Evolutionary conservation across 1,284 basidiomycete species (phyloP), one percentile per base, ranked within the genome.

Genomic region (Chalciporus sp.): DNA sequence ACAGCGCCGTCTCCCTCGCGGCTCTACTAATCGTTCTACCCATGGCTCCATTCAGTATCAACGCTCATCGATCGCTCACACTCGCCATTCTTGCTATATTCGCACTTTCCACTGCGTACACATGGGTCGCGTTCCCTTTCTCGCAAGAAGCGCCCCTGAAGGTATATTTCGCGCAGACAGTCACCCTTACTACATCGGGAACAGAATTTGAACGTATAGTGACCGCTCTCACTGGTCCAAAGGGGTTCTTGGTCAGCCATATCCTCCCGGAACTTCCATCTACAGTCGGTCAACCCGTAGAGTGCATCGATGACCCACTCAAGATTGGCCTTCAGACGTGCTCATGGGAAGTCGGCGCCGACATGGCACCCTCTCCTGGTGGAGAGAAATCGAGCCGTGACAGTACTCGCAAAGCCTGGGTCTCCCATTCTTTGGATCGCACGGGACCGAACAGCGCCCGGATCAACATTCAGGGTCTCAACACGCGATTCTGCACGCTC

Each of bases 401-500:
- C 14, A 31, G 14, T 7, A 31, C 23, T 31, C 41, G 40, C 9
- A 35, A 26, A 9, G 56, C 58, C 16, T 79, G 74, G 66, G 63
- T 81, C 41, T 65, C 67, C 17, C 64, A 70, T 16, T 60, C 63
- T 7, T 50, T 71, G 12, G 55, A 59, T 20, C 74, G 80, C 28
- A 70, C 75, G 3, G 74, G 74, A n/a, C 56, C 65, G 2, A 71
- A 70, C 12, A 71, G 72, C 3, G 79, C 79, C 16, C 70, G 67
- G 33, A 71, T 88, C 52, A 62, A 65, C 11, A 68, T 92, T 19
- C 67, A 67, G 19, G 81, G 85, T 2, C 71, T 67, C 43, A 86
- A 89, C 63, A 86, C 87, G 10, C 81, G 88, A 17, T 75, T 75
- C 9, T 92, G 90, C 64, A 71, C 80, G 46, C 57, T 91, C 17